Evolutionary conservation across 441 rosid genomes (phyloP).

Genomic region (Gossypium aridum): DNA sequence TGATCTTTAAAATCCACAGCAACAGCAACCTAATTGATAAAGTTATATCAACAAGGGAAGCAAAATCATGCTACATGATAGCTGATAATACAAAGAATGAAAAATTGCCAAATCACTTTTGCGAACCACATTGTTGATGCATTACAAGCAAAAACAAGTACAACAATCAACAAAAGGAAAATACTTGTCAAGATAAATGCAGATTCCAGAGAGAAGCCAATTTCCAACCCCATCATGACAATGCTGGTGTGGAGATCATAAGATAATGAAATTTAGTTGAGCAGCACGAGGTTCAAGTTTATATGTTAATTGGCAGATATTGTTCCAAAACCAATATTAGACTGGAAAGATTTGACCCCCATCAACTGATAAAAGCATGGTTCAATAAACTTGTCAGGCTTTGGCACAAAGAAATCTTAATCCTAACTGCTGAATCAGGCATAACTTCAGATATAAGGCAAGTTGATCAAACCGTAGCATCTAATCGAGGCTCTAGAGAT

Average conservation of each 20-base stretch:
- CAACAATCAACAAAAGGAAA: not conserved
- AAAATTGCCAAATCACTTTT: not conserved
- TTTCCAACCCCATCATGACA: not conserved
- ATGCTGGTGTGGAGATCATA: not conserved
- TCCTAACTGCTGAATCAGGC: not conserved
- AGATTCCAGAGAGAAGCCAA: not conserved
- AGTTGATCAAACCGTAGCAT: not conserved
- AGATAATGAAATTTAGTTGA: not conserved
- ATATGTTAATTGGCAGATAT: not conserved
- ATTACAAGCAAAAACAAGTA: not conserved
- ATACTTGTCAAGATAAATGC: not conserved
- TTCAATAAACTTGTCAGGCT: not conserved
- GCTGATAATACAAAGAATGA: not conserved
- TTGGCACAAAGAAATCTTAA: not conserved
- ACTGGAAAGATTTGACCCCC: not conserved
- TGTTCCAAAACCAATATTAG: not conserved
- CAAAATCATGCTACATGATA: not conserved
- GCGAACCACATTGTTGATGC: not conserved
- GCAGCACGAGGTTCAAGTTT: not conserved
- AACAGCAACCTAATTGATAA: conserved; percentile 59
- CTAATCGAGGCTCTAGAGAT: not conserved
- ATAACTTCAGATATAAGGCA: not conserved
- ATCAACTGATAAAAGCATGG: not conserved
- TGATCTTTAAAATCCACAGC: conserved; percentile 90
- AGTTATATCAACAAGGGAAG: conserved; percentile 12